phyloP scores from a whole-genome alignment of 805 yeast species.

The Candida maris region DNA sequence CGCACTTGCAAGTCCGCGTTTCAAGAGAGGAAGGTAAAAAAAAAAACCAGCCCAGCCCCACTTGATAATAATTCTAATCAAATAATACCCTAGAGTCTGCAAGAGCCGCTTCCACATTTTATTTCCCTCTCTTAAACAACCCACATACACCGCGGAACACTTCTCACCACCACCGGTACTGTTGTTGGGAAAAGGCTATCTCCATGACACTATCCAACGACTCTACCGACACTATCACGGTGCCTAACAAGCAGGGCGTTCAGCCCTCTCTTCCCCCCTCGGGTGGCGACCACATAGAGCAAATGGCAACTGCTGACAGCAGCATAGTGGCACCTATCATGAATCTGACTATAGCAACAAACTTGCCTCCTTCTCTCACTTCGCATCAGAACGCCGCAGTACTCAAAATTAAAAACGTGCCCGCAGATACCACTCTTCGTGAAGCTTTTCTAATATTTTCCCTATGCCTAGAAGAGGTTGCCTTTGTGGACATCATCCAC shows the following conservation, averaged over 20 bases:
- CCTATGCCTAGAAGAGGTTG: constrained; percentile 57
- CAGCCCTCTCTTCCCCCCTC: not conserved
- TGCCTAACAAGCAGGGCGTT: constrained; percentile 6
- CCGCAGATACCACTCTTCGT: constrained; percentile 58
- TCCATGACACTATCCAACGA: constrained; percentile 11
- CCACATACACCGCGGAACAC: too few relatives aligned
- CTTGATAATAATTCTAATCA: too few relatives aligned
- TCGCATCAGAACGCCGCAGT: constrained; percentile 14
- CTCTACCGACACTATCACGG: constrained; percentile 20
- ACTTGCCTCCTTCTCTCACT: constrained; percentile 6
- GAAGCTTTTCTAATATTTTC: constrained; percentile 69
- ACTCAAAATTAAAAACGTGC: constrained; percentile 52
- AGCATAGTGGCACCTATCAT: constrained; percentile 12
- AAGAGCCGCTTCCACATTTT: too few relatives aligned
- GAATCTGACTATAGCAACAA: constrained; percentile 15
- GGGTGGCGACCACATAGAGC: not conserved
- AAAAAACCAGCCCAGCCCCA: too few relatives aligned
- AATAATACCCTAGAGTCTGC: too few relatives aligned
- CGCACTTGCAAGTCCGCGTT: too few relatives aligned
- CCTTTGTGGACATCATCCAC: constrained; percentile 35
- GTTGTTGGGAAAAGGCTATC: too few relatives aligned
- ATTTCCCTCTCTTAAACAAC: too few relatives aligned
- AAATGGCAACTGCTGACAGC: constrained; percentile 4
- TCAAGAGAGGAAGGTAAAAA: too few relatives aligned
- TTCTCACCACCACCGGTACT: too few relatives aligned